Evolutionary conservation across 2,329 filamentous ascomycete species (phyloP).

Genomic region (Seiridium unicorne): DNA sequence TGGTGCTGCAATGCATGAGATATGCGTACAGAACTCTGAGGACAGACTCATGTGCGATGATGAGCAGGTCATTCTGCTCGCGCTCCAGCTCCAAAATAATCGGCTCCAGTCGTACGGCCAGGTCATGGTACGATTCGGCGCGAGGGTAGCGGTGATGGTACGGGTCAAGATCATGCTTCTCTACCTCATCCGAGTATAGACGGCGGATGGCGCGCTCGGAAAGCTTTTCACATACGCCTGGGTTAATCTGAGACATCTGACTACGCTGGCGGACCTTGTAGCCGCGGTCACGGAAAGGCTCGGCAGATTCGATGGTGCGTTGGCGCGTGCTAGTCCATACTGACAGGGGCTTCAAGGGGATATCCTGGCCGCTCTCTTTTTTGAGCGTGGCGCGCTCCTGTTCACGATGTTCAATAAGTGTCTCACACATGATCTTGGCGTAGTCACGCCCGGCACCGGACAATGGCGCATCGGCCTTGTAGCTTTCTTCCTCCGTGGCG

Average conservation of each 20-base stretch:
- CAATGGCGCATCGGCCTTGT: slow-evolving; percentile 85
- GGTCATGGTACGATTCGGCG: slow-evolving; percentile 97
- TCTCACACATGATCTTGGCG: slow-evolving; percentile 81
- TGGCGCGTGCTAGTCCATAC: slow-evolving; percentile 95
- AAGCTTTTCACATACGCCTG: slow-evolving; percentile 92
- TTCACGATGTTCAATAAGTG: slow-evolving; percentile 78
- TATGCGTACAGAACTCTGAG: slow-evolving; percentile 95
- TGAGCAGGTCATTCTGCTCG: slow-evolving; percentile 95
- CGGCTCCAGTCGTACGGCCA: slow-evolving; percentile 95
- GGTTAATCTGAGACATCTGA: slow-evolving; percentile 96
- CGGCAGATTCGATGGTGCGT: slow-evolving; percentile 85
- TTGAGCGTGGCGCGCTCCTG: slow-evolving; percentile 71
- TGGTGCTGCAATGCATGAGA: slow-evolving; percentile 96
- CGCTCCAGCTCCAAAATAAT: slow-evolving; percentile 97
- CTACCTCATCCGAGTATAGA: slow-evolving; percentile 85
- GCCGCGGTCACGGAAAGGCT: slow-evolving; percentile 73
- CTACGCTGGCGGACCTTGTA: slow-evolving; percentile 88
- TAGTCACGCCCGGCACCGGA: slow-evolving; percentile 80
- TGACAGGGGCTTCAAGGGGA: slow-evolving; percentile 74
- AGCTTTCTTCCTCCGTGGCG: slow-evolving; percentile 84
- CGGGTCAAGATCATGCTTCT: slow-evolving; percentile 89
- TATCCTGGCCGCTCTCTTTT: slow-evolving; percentile 64
- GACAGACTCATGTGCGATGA: slow-evolving; percentile 98
- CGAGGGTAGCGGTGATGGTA: slow-evolving; percentile 96
- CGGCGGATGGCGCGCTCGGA: slow-evolving; percentile 77